Conservation (phyloP, 129 eudicot genomes). For the Centrapalus pauciflorus region DNA sequence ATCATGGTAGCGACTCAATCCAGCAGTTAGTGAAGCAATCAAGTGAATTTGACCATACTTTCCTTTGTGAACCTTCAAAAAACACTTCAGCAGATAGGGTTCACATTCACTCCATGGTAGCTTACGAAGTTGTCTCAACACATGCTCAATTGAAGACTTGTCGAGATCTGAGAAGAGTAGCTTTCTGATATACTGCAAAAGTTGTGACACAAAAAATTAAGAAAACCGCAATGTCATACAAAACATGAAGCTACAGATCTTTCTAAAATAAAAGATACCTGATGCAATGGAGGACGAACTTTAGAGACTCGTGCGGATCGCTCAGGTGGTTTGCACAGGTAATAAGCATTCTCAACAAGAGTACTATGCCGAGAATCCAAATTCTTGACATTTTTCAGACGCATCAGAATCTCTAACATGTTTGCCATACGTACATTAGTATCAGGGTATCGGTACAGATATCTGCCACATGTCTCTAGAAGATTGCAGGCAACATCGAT, state of each 20-base stretch:
- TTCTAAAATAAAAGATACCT: conserved; percentile 43
- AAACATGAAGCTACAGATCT: neutral
- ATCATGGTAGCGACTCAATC: conserved; percentile 94
- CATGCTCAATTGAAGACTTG: conserved; percentile 85
- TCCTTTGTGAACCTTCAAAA: conserved; percentile 93
- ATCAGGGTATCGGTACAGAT: conserved; percentile 88
- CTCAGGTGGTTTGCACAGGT: conserved; percentile 96
- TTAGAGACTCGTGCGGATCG: conserved; percentile 91
- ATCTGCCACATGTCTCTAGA: conserved; percentile 97
- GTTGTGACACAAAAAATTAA: conserved; percentile 18
- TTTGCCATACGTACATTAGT: conserved; percentile 90
- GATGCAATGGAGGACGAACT: conserved; percentile 94
- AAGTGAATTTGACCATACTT: conserved; percentile 96
- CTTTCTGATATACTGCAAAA: conserved; percentile 85
- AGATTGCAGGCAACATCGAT: conserved; percentile 99
- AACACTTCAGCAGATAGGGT: conserved; percentile 75
- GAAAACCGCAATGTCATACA: neutral
- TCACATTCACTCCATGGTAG: conserved; percentile 95
- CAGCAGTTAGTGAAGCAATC: conserved; percentile 96
- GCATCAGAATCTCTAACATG: conserved; percentile 96
- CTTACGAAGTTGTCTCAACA: conserved; percentile 91
- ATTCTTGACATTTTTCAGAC: conserved; percentile 87
- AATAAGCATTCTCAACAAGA: conserved; percentile 95
- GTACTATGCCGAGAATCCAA: conserved; percentile 98
- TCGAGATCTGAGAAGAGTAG: conserved; percentile 91